Base-by-base conservation (phyloP, 2,329 filamentous ascomycete species). In the Sclerotinia spermophila region DNA sequence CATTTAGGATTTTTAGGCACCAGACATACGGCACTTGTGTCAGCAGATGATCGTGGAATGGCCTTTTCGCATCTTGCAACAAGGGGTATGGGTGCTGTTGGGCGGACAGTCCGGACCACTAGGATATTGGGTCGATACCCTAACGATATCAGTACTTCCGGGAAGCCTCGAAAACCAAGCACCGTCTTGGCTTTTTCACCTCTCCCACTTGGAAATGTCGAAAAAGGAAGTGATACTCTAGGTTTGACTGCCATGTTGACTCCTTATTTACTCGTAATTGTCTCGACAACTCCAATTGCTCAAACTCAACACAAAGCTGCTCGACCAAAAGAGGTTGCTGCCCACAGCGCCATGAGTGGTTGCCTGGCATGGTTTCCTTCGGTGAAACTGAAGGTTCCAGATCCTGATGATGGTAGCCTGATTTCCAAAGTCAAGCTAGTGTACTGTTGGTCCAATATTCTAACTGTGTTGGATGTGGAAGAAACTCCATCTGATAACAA, bases 391-490 rank as follows among this genome's bases (percentile, higher is more conserved):
- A 98, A 98, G 80, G 87, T 88, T 24, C 86, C 89, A 15, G 90
- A 93, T 73, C 83, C 87, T 2, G 85, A 87, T 61, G 88, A 87
- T 0, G 89, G 88, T 7, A 91, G 89, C 76, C 87, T 89, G 11
- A 85, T 90, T 15, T 94, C 92, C 27, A 91, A 90, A 77, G 92
- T 91, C 51, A 98, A 99, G 80, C 86, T 99, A 27, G 95, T 93
- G 0, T 99, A 99, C 82, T 97, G 94, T 81, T 99, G 96, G 96
- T 98, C 96, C 2, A 98, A 98, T 77, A 89, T 98, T n/a, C 83
- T 99, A 74, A 98, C 94, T 0, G 90, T 99, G 7, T 83, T 99
- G 35, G 96, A 99, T 74, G 89, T 98, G 17, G 90, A 95, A 67
- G 91, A 96, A 75, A 84, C 90, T 19, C 85, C 86, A 30, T 81